Conservation (phyloP, 148 eudicot genomes). For the Camellia granthamiana region DNA sequence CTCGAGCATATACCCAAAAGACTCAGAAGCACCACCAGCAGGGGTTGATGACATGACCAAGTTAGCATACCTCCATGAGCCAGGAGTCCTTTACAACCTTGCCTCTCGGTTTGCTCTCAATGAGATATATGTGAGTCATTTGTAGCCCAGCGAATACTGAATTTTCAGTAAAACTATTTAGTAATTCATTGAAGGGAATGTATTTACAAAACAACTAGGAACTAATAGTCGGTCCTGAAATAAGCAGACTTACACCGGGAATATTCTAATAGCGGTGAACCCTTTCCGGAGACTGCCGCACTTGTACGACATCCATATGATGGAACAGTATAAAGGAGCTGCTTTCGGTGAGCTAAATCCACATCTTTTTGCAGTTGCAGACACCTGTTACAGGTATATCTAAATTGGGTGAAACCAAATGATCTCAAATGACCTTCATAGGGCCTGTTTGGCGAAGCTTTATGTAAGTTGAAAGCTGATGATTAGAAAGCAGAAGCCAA, state of each 20-base stretch:
- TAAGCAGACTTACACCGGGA: conserved; percentile 94
- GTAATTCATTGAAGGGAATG: conserved; percentile 17
- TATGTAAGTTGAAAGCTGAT: too few species aligned
- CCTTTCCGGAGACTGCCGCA: conserved; percentile 94
- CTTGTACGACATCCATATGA: conserved; percentile 95
- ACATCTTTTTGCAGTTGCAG: conserved; percentile 97
- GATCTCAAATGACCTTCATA: background rate
- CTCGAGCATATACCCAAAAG: conserved; percentile 86
- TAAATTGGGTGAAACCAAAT: background rate
- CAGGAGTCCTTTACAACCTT: conserved; percentile 88
- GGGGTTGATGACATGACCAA: conserved; percentile 99
- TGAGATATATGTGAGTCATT: conserved; percentile 83
- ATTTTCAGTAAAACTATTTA: background rate
- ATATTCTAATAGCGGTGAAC: conserved; percentile 95
- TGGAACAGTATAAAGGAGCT: conserved; percentile 97
- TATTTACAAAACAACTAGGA: conserved; percentile 28
- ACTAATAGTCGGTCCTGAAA: conserved; percentile 18
- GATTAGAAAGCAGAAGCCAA: too few species aligned
- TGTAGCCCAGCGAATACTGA: background rate
- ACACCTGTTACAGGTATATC: conserved; percentile 83
- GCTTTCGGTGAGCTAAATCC: conserved; percentile 94
- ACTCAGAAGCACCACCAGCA: conserved; percentile 94
- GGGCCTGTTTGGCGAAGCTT: background rate
- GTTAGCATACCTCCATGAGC: conserved; percentile 96
- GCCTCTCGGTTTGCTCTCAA: conserved; percentile 81